Percentiles rank a stretch among this genome's conserved stretches.
These are phyloP conservation scores for Bipolaris sorokiniana DNA, from an alignment of 2,329 filamentous ascomycete species.

Conservation along the genomic window DNA sequence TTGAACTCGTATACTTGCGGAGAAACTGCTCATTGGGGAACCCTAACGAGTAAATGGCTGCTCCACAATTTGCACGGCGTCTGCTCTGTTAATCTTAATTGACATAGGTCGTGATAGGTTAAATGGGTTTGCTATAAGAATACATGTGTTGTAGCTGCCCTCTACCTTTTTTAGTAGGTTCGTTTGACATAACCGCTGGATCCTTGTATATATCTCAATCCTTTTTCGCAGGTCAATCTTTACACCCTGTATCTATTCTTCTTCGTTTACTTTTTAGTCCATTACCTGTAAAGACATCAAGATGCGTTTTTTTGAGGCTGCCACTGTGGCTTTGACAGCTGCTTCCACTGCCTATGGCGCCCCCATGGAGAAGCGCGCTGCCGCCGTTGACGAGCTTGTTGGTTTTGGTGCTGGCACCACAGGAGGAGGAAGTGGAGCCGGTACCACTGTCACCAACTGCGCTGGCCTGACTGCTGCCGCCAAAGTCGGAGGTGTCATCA, in stretches of 20 bases:
- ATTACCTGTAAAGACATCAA: constrained; percentile 6
- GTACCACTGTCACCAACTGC: constrained; percentile 61
- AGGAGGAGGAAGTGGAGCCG: constrained; percentile 61
- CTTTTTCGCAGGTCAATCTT: constrained; percentile 8
- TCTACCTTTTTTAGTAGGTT: neutral
- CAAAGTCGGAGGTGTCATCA: constrained; percentile 42
- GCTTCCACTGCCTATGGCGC: constrained; percentile 31
- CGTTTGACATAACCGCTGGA: constrained; percentile 20
- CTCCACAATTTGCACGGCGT: constrained; percentile 26
- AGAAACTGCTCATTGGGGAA: constrained; percentile 18
- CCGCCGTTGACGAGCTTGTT: constrained; percentile 40
- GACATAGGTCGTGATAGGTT: constrained; percentile 7
- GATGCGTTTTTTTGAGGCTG: constrained; percentile 39
- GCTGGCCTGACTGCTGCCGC: constrained; percentile 59
- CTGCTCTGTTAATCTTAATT: constrained; percentile 18
- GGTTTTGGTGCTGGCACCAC: constrained; percentile 62
- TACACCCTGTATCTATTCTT: neutral
- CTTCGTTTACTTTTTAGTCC: neutral
- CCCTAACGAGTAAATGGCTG: constrained; percentile 11
- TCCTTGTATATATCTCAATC: constrained; percentile 26
- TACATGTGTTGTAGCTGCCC: neutral
- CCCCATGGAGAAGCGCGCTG: constrained; percentile 36
- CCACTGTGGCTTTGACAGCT: constrained; percentile 34
- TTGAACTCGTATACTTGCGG: constrained; percentile 17
- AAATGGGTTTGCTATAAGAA: constrained; percentile 18